Base-by-base conservation (phyloP, 2,329 filamentous ascomycete species). In the Onygenales sp. region DNA sequence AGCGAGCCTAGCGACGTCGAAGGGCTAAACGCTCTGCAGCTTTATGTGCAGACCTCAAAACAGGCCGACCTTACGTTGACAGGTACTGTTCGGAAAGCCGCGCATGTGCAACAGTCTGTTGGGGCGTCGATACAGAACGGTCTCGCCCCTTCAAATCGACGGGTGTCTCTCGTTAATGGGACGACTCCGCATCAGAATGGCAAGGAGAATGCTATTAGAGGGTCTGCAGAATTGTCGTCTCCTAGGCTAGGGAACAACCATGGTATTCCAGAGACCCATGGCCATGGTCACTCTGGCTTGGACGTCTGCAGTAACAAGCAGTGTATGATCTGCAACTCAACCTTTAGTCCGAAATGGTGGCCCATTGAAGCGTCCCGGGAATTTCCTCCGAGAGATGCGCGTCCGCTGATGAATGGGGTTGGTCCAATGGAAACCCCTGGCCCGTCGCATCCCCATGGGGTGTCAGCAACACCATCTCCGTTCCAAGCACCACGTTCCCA, bases 31-130 rank as follows among this genome's bases (percentile, higher is more conserved):
- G 89, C 88, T 8, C 73, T 98, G 49, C 90, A 96, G 67, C 77
- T 95, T 31, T 98, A 87, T 66, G 88, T 86, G 44, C 85, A 86
- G 60, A 90, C 85, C 54, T 96, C 89, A 75, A 98, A 98, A 70
- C 92, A 97, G 70, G 92, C 93, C 7, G 93, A 98, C 66, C 79
- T 92, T 42, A 83, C 87, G 2, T 74, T 96, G 61, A 96, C 91
- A 2, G 93, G 93, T 32, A 96, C 92, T 14, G 88, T 93, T 21
- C 86, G 93, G 52, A 96, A 95, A 70, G 92, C 93, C 21, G 93
- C 88, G 55, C 79, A 93, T 66, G 63, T 74, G 64, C 65, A 73
- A 61, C 61, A 72, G 61, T 62, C 68, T 54, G 60, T 73, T 59
- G 62, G 68, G 56, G 49, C 66, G 27, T 60, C 65, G 14, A 57